A percentile compares a stretch with the other conserved stretches of the same genome.
Evolutionary conservation across 768 basidiomycete genomes (phyloP).

Genomic region (Suillus luteus): DNA sequence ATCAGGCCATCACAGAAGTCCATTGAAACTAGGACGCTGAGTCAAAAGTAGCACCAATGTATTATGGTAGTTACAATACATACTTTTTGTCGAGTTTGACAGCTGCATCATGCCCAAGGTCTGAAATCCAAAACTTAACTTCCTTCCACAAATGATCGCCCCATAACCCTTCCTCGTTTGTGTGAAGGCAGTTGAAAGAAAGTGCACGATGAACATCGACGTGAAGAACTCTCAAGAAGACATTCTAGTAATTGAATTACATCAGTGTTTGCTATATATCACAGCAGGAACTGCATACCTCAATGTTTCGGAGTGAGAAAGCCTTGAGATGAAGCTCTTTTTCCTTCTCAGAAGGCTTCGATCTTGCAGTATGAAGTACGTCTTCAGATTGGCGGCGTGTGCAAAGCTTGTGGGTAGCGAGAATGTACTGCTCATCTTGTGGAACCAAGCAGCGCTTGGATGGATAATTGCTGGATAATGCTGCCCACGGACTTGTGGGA

Average conservation of each 20-base stretch:
- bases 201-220: conserved; percentile 13
- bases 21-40: conserved; percentile 23
- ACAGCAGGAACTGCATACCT: conserved; percentile 13
- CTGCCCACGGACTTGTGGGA: no score
- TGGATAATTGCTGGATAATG: no score
- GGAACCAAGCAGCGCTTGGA: conserved; percentile 33
- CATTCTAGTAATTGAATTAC: conserved; percentile 20
- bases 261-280: background rate
- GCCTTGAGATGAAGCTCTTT: conserved; percentile 21
- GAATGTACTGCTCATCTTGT: conserved; percentile 23
- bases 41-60: conserved; percentile 8
- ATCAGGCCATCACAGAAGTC: conserved; percentile 35
- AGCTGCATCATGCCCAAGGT: conserved; percentile 10
- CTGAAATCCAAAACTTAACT: conserved; percentile 16
- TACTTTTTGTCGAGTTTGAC: conserved; percentile 25
- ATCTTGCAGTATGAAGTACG: conserved; percentile 13
- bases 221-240: conserved; percentile 32
- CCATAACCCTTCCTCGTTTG: conserved; percentile 15
- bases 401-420: conserved; percentile 14
- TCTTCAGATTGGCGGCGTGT: conserved; percentile 14
- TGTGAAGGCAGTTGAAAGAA: conserved; percentile 16
- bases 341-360: conserved; percentile 11
- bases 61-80: conserved; percentile 8
- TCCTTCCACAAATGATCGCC: conserved; percentile 15
- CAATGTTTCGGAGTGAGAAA: conserved; percentile 17